Conservation (phyloP, 768 basidiomycete genomes). For the Lactifluus subvellereus region DNA sequence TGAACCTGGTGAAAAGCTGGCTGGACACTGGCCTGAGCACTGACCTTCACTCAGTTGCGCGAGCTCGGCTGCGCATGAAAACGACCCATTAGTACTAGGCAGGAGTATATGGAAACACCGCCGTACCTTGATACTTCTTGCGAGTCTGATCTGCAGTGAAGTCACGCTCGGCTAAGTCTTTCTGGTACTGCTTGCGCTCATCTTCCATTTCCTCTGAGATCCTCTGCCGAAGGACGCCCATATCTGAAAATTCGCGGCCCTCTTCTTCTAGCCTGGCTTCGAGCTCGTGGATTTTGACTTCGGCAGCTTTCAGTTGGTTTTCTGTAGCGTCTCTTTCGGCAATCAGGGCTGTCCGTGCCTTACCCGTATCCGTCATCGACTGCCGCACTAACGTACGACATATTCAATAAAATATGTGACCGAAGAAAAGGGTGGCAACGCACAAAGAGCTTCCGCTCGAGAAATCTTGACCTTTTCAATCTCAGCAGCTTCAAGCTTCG, state of each 20-base stretch:
- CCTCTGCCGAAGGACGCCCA: constrained; percentile 57
- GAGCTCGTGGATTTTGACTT: constrained; percentile 50
- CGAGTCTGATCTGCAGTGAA: constrained; percentile 74
- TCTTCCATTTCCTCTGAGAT: constrained; percentile 75
- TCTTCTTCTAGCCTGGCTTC: constrained; percentile 62
- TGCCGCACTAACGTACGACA: constrained; percentile 44
- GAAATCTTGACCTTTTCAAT: constrained; percentile 60
- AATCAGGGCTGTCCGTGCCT: constrained; percentile 43
- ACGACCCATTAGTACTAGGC: background rate
- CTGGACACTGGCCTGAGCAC: background rate
- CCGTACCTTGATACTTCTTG: constrained; percentile 78
- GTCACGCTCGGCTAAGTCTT: constrained; percentile 75
- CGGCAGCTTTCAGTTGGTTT: constrained; percentile 44
- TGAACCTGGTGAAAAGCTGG: background rate
- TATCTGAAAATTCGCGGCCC: constrained; percentile 59
- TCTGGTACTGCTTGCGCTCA: constrained; percentile 69
- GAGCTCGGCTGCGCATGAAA: constrained; percentile 53
- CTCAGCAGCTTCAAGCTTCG: constrained; percentile 61
- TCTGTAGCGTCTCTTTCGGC: constrained; percentile 50
- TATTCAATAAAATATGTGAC: background rate
- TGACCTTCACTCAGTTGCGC: constrained; percentile 75
- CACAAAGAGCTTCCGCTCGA: constrained; percentile 59
- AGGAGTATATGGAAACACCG: background rate
- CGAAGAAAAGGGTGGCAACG: constrained; percentile 16
- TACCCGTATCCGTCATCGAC: constrained; percentile 57